Evolutionary conservation across 2,329 filamentous ascomycete genomes (phyloP), one percentile per base, ranked within the genome.

Genomic region (Metarhizium album): DNA sequence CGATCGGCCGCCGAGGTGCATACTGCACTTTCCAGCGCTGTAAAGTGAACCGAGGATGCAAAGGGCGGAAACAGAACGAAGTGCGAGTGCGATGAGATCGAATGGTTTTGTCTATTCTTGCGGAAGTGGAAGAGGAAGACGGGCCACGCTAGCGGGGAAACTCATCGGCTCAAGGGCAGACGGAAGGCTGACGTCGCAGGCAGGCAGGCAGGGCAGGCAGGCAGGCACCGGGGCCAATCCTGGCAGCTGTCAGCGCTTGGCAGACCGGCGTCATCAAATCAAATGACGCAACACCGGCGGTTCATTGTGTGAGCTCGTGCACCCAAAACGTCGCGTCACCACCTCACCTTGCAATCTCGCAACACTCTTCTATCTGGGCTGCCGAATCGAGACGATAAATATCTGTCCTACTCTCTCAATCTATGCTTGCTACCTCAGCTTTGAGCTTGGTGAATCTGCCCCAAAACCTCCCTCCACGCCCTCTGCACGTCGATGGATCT

Each of bases 401-500:
- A 29, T 9, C n/a, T 18, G 3, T 20, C 20, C 37, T 18, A 20
- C 11, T 57, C 18, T 24, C 40, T 23, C 23, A 5, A 23, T 43
- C 40, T 24, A 43, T 24, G 11, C 22, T 7, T 14, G 11, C 22
- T 7, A 4, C 5, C 5, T 14, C 14, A 24, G 16, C 45, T 46
- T 31, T 48, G 40, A 7, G 45, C 51, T 20, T 53, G 51, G 45
- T 49, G 23, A 47, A 70, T 43, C 48, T 67, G 62, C 13, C 62
- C 58, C 23, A 65, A 49, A n/a, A 67, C 64, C 42, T 64, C 62
- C 52, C 64, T 69, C 56, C 74, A 64, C 4, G 68, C 61, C 56
- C 65, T 71, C 58, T 73, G 71, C 16, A 76, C 70, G 47, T 74
- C 73, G 27, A 70, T 53, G 1, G 71, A 71, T 46, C 74, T 66